Conservation (phyloP, 805 yeast genomes). For the Ogataea neopini region DNA sequence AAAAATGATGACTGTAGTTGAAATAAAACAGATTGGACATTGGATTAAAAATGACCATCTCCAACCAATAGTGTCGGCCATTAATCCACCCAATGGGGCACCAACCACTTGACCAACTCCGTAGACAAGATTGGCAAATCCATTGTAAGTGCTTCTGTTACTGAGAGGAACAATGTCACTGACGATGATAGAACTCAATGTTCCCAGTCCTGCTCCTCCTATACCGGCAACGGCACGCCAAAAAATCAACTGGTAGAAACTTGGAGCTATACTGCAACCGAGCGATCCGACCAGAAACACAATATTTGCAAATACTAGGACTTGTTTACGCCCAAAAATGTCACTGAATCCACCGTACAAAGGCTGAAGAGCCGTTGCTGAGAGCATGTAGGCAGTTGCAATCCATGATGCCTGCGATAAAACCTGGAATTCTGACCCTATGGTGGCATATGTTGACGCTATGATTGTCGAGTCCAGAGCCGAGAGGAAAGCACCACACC, state of each 20-base stretch:
- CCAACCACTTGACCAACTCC: neutral
- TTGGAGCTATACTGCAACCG: neutral
- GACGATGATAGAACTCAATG: neutral
- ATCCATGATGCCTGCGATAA: neutral
- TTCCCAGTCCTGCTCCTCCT: neutral
- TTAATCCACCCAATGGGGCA: neutral
- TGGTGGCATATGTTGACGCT: neutral
- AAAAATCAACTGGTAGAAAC: neutral
- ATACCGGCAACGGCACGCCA: conserved; percentile 1
- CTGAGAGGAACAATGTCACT: neutral
- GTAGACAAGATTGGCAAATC: neutral
- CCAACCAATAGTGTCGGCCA: neutral
- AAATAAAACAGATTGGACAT: neutral
- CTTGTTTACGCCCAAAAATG: neutral
- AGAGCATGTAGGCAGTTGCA: neutral
- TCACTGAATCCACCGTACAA: neutral
- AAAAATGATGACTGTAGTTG: neutral
- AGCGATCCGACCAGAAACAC: neutral
- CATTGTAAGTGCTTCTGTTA: neutral
- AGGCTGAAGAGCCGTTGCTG: neutral
- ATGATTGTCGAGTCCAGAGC: neutral
- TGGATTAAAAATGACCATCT: neutral
- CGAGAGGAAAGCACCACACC: neutral
- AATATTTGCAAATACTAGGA: neutral
- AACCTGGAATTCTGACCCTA: neutral